phyloP scores from a whole-genome alignment of 1,284 basidiomycete genomes.

The Xerocomus nothofagi region DNA sequence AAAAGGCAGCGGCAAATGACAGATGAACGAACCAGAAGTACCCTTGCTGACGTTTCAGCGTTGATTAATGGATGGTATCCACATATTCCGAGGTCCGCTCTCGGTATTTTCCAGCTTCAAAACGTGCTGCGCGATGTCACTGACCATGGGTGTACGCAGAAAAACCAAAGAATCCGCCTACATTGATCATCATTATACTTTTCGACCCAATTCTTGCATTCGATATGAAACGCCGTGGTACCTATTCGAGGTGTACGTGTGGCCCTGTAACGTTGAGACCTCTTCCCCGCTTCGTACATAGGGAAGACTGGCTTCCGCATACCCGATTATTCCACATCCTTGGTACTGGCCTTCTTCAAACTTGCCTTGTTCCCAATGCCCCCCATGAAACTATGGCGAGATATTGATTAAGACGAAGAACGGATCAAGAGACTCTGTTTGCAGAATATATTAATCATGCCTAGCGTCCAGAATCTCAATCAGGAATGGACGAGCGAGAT shows the following conservation, averaged over 20 bases:
- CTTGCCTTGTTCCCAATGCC: not conserved
- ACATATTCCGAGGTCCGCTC: conserved; percentile 20
- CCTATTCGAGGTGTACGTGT: not conserved
- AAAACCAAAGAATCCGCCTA: not conserved
- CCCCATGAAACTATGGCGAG: too few relatives aligned
- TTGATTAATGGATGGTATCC: conserved; percentile 23
- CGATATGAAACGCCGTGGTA: too few relatives aligned
- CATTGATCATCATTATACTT: not conserved
- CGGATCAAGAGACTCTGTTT: not conserved
- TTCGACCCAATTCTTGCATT: not conserved
- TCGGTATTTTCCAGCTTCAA: conserved; percentile 14
- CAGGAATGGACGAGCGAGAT: not conserved
- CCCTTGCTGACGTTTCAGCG: not conserved
- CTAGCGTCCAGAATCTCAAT: not conserved
- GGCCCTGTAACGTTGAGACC: not conserved
- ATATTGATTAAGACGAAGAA: not conserved
- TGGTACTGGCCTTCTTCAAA: not conserved
- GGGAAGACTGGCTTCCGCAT: not conserved
- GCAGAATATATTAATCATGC: not conserved
- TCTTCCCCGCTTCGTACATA: not conserved
- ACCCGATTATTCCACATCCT: not conserved
- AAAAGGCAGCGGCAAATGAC: too few relatives aligned
- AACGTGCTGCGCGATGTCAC: not conserved
- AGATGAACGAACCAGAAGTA: not conserved
- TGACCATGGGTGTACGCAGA: not conserved